phyloP scores from a whole-genome alignment of 352 stramenopile genomes.

The Phytophthora fragariae region DNA sequence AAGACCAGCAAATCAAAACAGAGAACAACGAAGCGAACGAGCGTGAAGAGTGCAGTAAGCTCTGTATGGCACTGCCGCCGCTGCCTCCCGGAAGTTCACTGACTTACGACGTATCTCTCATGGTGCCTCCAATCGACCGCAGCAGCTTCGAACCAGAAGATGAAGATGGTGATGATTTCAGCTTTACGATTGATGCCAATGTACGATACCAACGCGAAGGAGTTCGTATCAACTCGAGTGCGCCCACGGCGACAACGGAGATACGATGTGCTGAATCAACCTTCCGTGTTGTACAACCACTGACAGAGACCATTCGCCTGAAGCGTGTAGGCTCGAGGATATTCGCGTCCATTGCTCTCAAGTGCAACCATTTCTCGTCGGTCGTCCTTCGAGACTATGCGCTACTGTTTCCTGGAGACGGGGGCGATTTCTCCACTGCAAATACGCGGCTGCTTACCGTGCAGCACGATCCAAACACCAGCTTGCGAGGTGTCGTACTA shows the following conservation, averaged over 20 bases:
- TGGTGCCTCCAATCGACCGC: slow-evolving; percentile 14
- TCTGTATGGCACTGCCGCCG: slow-evolving; percentile 34
- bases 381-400: slow-evolving; percentile 48
- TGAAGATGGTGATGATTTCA: slow-evolving; percentile 1
- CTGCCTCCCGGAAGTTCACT: slow-evolving; percentile 25
- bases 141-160: slow-evolving; percentile 13
- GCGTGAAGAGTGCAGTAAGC: slow-evolving; percentile 19
- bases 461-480: slow-evolving; percentile 49
- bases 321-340: slow-evolving; percentile 44
- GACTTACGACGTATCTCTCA: slow-evolving; percentile 41
- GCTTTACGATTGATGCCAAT: slow-evolving; percentile 29
- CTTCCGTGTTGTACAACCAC: slow-evolving; percentile 44
- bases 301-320: slow-evolving; percentile 46
- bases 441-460: slow-evolving; percentile 13
- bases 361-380: slow-evolving; percentile 43
- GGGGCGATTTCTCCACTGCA: neutral
- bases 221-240: slow-evolving; percentile 7
- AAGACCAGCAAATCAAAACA: neutral
- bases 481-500: slow-evolving; percentile 37
- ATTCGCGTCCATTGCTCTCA: slow-evolving; percentile 45
- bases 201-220: slow-evolving; percentile 37
- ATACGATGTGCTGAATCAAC: slow-evolving; percentile 37
- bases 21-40: neutral
- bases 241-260: slow-evolving; percentile 20
- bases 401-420: slow-evolving; percentile 18